Evolutionary conservation across 306 rosid species (phyloP).

Genomic region (Senna tora): DNA sequence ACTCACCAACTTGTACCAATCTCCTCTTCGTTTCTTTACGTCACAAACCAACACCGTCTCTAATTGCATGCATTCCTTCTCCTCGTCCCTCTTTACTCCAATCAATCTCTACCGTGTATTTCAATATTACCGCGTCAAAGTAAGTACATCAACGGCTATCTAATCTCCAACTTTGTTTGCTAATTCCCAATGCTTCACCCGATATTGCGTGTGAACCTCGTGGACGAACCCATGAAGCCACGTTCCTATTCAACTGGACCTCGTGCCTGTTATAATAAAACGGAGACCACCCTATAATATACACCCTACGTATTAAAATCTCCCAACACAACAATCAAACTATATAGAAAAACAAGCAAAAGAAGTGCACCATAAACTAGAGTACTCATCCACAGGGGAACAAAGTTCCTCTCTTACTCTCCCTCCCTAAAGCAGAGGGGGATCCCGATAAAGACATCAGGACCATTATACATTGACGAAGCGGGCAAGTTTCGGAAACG

Average conservation of each 20-base stretch:
- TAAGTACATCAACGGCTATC: background rate
- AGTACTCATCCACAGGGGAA: background rate
- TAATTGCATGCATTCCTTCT: background rate
- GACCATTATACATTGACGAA: background rate
- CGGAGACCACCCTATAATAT: background rate
- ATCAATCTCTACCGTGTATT: conserved; percentile 5
- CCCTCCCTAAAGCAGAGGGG: conserved; percentile 8
- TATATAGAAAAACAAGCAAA: background rate
- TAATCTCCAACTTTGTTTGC: background rate
- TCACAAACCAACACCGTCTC: conserved; percentile 8
- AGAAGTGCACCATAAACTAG: background rate
- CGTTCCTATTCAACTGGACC: background rate
- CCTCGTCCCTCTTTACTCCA: background rate
- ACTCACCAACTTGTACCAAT: background rate
- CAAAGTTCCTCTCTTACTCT: background rate
- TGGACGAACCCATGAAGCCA: conserved; percentile 15
- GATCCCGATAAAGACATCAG: background rate
- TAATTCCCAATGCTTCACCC: background rate
- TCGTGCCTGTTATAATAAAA: background rate
- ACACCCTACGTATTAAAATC: background rate
- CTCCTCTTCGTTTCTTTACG: conserved; percentile 2
- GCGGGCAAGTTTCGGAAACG: background rate
- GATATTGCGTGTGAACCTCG: conserved; percentile 32
- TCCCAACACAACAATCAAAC: background rate
- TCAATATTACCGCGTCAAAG: no score